These are phyloP conservation scores for Lactifluus pinguis DNA, from an alignment of 768 basidiomycete genomes.

Conservation along the genomic window DNA sequence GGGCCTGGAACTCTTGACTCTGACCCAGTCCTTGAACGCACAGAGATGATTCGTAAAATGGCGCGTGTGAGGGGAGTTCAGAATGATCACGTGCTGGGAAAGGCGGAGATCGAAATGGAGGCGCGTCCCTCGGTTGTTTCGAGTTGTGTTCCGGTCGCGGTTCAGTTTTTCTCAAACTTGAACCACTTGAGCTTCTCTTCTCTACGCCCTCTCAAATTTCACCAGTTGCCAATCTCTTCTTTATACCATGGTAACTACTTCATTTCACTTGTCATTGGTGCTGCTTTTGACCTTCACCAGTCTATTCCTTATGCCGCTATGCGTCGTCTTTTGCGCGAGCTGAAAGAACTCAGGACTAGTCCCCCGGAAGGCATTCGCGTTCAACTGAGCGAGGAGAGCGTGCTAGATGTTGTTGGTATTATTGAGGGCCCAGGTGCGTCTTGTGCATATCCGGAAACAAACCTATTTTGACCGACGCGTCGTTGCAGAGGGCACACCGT, in stretches of 20 bases:
- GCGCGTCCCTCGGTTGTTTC: neutral
- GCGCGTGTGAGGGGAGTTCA: neutral
- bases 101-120: neutral
- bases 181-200: neutral
- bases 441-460: neutral
- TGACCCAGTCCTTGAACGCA: too few species aligned
- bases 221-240: neutral
- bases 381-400: conserved; percentile 77
- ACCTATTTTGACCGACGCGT: conserved; percentile 10
- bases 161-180: neutral
- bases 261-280: neutral
- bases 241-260: neutral
- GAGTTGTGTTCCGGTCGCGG: neutral
- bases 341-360: conserved; percentile 65
- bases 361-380: conserved; percentile 93
- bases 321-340: conserved; percentile 83
- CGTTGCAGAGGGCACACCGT: conserved; percentile 51
- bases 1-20: too few species aligned
- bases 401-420: conserved; percentile 79
- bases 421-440: conserved; percentile 83
- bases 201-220: neutral
- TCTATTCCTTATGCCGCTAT: conserved; percentile 47
- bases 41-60: too few species aligned
- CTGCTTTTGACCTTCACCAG: conserved; percentile 20
- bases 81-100: neutral